These are phyloP conservation scores for Diddensiella caesifluorescens DNA, from an alignment of 805 yeast species.

Conservation along the genomic window DNA sequence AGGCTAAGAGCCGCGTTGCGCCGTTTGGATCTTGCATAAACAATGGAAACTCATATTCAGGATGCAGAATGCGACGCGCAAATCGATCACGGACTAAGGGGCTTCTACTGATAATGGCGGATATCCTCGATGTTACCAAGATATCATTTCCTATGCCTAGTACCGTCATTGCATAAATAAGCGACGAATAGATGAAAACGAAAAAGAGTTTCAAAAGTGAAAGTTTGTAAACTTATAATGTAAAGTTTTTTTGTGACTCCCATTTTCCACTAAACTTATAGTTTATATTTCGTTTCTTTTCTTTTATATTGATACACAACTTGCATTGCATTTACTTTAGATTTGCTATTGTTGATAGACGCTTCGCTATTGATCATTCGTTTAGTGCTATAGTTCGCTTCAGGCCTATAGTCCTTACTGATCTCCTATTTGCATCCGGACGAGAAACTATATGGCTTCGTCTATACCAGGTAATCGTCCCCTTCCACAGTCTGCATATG, in stretches of 20 bases:
- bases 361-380: no score
- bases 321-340: no score
- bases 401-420: no score
- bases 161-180: conserved; percentile 24
- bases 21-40: conserved; percentile 23
- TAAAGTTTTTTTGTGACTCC: no score
- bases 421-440: no score
- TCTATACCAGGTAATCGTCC: conserved; percentile 77
- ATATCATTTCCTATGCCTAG: conserved; percentile 57
- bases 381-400: no score
- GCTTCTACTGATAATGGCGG: conserved; percentile 35
- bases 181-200: no score
- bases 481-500: conserved; percentile 75
- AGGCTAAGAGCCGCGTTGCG: conserved; percentile 39
- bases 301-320: no score
- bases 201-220: background rate
- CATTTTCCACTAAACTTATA: no score
- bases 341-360: no score
- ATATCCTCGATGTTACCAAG: conserved; percentile 44
- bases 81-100: conserved; percentile 39
- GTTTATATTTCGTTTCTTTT: no score
- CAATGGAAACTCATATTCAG: conserved; percentile 36
- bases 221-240: background rate
- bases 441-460: conserved; percentile 77
- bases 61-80: conserved; percentile 47